These are phyloP conservation scores for Aspergillus fumigatus DNA, from an alignment of 2,329 filamentous ascomycete genomes.

Conservation along the genomic window DNA sequence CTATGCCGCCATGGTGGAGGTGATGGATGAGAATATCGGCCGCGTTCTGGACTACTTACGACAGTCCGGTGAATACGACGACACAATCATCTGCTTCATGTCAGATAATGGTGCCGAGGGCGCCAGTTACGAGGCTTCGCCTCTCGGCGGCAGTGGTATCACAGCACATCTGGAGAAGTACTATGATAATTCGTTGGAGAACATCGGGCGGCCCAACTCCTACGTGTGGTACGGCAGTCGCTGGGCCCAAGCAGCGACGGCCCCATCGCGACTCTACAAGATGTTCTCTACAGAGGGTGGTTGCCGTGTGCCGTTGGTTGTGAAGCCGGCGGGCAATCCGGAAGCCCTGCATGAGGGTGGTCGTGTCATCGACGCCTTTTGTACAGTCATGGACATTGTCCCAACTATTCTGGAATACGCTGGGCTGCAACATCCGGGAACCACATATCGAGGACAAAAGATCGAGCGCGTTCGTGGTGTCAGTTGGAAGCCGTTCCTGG, in stretches of 20 bases:
- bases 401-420: constrained; percentile 44
- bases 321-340: constrained; percentile 36
- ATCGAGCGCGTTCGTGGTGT: constrained; percentile 50
- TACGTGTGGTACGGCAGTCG: constrained; percentile 59
- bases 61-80: constrained; percentile 45
- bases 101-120: constrained; percentile 50
- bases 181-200: constrained; percentile 56
- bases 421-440: constrained; percentile 48
- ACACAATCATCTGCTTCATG: constrained; percentile 49
- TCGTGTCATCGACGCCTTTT: constrained; percentile 49
- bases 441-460: constrained; percentile 47
- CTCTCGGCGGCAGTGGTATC: constrained; percentile 52
- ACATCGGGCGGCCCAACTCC: constrained; percentile 53
- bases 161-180: constrained; percentile 53
- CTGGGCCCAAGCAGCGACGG: constrained; percentile 53
- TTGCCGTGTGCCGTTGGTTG: constrained; percentile 51
- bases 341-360: constrained; percentile 14
- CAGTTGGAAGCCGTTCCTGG: constrained; percentile 39
- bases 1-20: constrained; percentile 49
- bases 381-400: constrained; percentile 51
- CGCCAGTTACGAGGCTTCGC: constrained; percentile 55
- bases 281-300: constrained; percentile 48
- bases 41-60: constrained; percentile 44
- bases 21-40: constrained; percentile 44
- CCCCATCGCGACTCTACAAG: constrained; percentile 48